These are phyloP conservation scores for Mortierella sp. DNA, from an alignment of 371 early-diverging fungal genomes.

Conservation along the genomic window DNA sequence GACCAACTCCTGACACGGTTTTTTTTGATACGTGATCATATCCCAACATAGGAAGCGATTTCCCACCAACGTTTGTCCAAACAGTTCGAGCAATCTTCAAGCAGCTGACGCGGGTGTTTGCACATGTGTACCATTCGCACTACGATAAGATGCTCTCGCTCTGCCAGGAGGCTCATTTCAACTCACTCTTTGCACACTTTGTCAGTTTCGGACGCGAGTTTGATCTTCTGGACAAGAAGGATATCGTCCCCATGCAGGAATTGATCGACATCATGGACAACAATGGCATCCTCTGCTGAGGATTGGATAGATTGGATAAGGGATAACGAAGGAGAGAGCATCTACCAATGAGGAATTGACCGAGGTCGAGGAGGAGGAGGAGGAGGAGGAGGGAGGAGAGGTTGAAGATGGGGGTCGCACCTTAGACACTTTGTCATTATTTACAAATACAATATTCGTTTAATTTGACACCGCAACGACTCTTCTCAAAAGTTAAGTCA, in stretches of 20 bases:
- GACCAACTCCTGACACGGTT: not conserved
- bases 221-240: slow-evolving; percentile 93
- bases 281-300: slow-evolving; percentile 56
- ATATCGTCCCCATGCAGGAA: slow-evolving; percentile 85
- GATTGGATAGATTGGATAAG: slow-evolving; percentile 90
- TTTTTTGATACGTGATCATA: not conserved
- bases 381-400: too few relatives aligned
- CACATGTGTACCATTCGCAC: slow-evolving; percentile 94
- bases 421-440: too few relatives aligned
- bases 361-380: too few relatives aligned
- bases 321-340: slow-evolving; percentile 76
- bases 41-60: slow-evolving; percentile 87
- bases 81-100: slow-evolving; percentile 81
- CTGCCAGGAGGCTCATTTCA: slow-evolving; percentile 90
- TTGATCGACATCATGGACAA: slow-evolving; percentile 79
- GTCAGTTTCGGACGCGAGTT: slow-evolving; percentile 92
- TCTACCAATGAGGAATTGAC: too few relatives aligned
- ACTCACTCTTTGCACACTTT: slow-evolving; percentile 95
- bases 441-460: too few relatives aligned
- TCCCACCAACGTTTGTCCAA: slow-evolving; percentile 83
- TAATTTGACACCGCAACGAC: too few relatives aligned
- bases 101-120: slow-evolving; percentile 92
- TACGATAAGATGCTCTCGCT: slow-evolving; percentile 88
- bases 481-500: too few relatives aligned
- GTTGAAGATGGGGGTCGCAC: too few relatives aligned